Evolutionary conservation across 2,329 filamentous ascomycete genomes (phyloP).

Genomic region (Dothiorella sarmentorum): DNA sequence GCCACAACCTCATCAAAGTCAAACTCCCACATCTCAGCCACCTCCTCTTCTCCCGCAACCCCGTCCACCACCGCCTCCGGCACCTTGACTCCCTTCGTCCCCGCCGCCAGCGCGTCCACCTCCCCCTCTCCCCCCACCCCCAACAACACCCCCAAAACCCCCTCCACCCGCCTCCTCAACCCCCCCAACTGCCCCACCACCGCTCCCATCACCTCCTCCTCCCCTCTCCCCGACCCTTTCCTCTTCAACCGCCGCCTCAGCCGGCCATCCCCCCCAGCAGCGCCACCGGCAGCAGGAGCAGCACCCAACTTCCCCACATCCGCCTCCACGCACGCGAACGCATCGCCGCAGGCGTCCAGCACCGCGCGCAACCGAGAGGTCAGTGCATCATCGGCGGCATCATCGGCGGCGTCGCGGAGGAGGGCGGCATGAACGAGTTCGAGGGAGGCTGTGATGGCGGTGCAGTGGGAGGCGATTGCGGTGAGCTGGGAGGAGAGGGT

Average conservation of each 20-base stretch:
- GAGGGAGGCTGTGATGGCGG: too few species aligned
- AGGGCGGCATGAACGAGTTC: constrained; percentile 30
- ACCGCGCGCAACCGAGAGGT: constrained; percentile 28
- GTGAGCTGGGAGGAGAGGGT: constrained; percentile 32
- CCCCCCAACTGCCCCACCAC: constrained; percentile 32
- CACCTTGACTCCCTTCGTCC: constrained; percentile 19
- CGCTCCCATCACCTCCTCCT: constrained; percentile 33
- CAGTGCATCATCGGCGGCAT: neutral
- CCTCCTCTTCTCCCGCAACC: constrained; percentile 25
- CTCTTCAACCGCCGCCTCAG: neutral
- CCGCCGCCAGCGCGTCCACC: constrained; percentile 27
- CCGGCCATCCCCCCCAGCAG: too few species aligned
- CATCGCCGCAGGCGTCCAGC: constrained; percentile 30
- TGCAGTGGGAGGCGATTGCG: constrained; percentile 31
- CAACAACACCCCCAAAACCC: constrained; percentile 32
- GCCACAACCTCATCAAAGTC: constrained; percentile 31
- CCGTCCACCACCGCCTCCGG: constrained; percentile 27
- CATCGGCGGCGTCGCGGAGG: constrained; percentile 24
- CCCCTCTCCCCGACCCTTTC: constrained; percentile 29
- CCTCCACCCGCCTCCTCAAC: constrained; percentile 29
- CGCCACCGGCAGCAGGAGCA: neutral
- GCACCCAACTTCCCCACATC: constrained; percentile 27
- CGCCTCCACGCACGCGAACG: constrained; percentile 32
- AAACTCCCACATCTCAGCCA: constrained; percentile 25
- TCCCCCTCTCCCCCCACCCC: constrained; percentile 26